Evolutionary conservation across 1,284 basidiomycete genomes (phyloP), one percentile per base, ranked within the genome.

Genomic region (Irpex lacteus): DNA sequence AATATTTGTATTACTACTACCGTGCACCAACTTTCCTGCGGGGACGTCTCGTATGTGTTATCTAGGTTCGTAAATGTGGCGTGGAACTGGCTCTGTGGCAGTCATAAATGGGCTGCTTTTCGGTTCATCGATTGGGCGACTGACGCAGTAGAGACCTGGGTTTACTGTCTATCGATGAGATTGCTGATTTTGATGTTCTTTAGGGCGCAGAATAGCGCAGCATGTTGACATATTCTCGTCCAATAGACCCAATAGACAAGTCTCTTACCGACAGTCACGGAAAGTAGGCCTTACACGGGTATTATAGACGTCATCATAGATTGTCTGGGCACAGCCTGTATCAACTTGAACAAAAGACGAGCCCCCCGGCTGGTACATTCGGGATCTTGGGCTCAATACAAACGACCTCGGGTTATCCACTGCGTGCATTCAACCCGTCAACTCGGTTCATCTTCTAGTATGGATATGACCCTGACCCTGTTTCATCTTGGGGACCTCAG

Each of bases 121-220:
- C 50, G n/a, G 18, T 8, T 18, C 50, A 21, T 21, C 15, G 19
- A 52, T 21, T 52, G n/a, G 18, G 50, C 50, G 19, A 52, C 50
- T 52, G 50, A 21, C 50, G 50, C 11, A 52, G 50, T 13, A 18
- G 50, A 52, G 19, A 19, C 50, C 18, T 21, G 50, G 7, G 18
- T 52, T 19, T 19, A 6, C 18, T 52, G 8, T 7, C 18, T 8
- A 56, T 56, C 54, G 54, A 56, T 56, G 34, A 36, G n/a, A 34
- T 34, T 56, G n/a, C 54, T 56, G 54, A 56, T 68, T 76, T 8
- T 83, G 81, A 13, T 64, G 73, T 18, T 83, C 82, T 65, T 68
- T 77, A 37, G 83, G 64, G 80, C 79, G 5, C 82, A 84, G 66
- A 65, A 67, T 15, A 76, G 86, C 56, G 69, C 75, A 2, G 83